Base-by-base conservation (phyloP, 202 grass and related monocot genomes). In the Brachypodium distachyon region DNA sequence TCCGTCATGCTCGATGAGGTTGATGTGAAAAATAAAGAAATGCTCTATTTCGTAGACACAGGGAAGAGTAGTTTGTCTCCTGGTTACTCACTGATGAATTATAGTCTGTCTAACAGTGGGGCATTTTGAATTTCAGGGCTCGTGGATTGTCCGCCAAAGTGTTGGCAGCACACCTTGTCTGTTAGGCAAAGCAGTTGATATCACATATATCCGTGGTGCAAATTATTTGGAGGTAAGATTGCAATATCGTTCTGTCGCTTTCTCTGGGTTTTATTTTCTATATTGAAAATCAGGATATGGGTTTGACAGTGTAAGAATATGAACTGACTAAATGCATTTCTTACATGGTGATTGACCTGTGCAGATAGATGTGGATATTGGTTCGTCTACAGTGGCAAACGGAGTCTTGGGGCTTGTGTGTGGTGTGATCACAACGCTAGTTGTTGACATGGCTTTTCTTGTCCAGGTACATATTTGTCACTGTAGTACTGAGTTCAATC, bases 291-390 rank as follows among this genome's bases (percentile, higher is more conserved):
- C 9, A 32, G 57, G 32, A 36, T 31, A 3, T 7, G 41, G 8
- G 13, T 17, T 63, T 29, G 3, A 12, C n/a, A 78, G 22, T 32
- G 13, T 16, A 74, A 44, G 26, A 60, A 19, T 13, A 63, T 12
- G 77, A 26, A 53, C 59, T 43, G 42, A 68, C 46, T 44, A 12
- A 27, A 29, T 61, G 38, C 34, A 51, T 69, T 3, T 55, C 78
- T 77, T 49, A 82, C 42, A 17, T 49, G 40, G 43, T 67, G 67
- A 28, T 29, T 27, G 23, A 64, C 7, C 37, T 36, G n/a, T 82
- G 77, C 91, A 97, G 94, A 90, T 97, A 90, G 94, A 97, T 71
- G 86, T 97, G n/a, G 94, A 97, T 76, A 97, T 97, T 58, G 94
- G 94, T 73, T 97, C 94, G 50, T 97, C 94, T 68, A 97, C 94